These are phyloP conservation scores for Lactarius sp. DNA, from an alignment of 768 basidiomycete species.

Conservation along the genomic window DNA sequence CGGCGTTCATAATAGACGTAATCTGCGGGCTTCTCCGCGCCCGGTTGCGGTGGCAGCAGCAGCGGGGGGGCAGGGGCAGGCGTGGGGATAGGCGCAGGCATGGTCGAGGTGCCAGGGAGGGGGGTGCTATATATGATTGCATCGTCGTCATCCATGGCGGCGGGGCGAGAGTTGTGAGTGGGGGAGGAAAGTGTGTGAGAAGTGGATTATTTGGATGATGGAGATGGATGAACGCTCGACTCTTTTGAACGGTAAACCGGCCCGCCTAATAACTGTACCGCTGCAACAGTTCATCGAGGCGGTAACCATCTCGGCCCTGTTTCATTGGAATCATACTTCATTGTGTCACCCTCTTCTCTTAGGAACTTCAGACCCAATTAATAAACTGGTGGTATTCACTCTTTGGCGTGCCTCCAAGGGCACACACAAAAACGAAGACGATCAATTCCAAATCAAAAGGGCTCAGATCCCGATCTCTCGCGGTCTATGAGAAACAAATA, in stretches of 20 bases:
- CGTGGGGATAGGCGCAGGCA: not conserved
- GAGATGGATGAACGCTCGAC: not conserved
- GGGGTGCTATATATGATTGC: constrained; percentile 25
- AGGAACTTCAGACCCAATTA: too few relatives aligned
- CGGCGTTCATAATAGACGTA: constrained; percentile 93
- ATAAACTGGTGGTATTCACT: not conserved
- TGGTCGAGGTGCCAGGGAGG: constrained; percentile 12
- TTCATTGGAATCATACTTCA: too few relatives aligned
- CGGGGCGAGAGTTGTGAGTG: not conserved
- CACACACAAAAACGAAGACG: too few relatives aligned
- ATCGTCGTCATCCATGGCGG: constrained; percentile 19
- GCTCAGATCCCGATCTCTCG: not conserved
- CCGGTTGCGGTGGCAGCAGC: not conserved
- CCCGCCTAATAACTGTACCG: not conserved
- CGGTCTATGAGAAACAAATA: not conserved
- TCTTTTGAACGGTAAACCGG: not conserved
- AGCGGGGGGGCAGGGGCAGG: not conserved
- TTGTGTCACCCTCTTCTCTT: not conserved
- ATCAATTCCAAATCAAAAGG: not conserved
- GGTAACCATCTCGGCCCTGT: too few relatives aligned
- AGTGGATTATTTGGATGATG: not conserved
- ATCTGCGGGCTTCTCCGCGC: constrained; percentile 47
- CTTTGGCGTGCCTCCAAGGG: not conserved
- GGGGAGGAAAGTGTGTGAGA: not conserved
- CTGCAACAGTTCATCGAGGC: too few relatives aligned